Conservation (phyloP, 2,329 filamentous ascomycete species). For the Fusarium ramigenum region DNA sequence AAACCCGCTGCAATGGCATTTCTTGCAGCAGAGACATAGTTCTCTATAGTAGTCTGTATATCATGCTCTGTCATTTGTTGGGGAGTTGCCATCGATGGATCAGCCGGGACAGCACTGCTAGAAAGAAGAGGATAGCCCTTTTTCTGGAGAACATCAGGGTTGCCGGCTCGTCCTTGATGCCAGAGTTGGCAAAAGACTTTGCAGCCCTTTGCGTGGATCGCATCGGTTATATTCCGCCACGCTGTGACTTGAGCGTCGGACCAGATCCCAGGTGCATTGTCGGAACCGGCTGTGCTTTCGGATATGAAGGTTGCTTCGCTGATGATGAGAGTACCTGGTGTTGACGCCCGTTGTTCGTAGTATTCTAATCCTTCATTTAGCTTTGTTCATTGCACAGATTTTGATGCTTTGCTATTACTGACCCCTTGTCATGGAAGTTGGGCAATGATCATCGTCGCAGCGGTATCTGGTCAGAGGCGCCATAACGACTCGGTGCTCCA, state of each 20-base stretch:
- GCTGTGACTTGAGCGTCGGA: neutral
- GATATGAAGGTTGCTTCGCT: neutral
- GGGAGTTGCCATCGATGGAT: neutral
- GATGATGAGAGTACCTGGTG: neutral
- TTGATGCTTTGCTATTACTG: rapidly evolving
- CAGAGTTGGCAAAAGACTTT: neutral
- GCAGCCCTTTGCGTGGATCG: neutral
- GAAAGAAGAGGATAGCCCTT: neutral
- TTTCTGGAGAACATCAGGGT: neutral
- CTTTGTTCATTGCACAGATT: too few species aligned
- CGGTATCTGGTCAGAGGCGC: neutral
- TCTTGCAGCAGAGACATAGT: neutral
- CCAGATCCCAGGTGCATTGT: neutral
- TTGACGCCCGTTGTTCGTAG: neutral
- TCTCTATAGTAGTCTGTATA: neutral
- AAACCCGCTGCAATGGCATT: neutral
- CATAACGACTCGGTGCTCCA: neutral
- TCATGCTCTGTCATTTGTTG: neutral
- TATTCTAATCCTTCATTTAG: neutral
- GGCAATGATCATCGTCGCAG: neutral
- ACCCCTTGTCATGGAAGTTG: neutral
- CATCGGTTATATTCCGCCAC: rapidly evolving
- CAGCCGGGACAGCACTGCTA: neutral
- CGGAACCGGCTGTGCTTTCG: neutral
- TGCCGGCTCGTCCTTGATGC: neutral